Evolutionary conservation across 2,329 filamentous ascomycete species (phyloP).

Genomic region (Dactylellina parvicollis): DNA sequence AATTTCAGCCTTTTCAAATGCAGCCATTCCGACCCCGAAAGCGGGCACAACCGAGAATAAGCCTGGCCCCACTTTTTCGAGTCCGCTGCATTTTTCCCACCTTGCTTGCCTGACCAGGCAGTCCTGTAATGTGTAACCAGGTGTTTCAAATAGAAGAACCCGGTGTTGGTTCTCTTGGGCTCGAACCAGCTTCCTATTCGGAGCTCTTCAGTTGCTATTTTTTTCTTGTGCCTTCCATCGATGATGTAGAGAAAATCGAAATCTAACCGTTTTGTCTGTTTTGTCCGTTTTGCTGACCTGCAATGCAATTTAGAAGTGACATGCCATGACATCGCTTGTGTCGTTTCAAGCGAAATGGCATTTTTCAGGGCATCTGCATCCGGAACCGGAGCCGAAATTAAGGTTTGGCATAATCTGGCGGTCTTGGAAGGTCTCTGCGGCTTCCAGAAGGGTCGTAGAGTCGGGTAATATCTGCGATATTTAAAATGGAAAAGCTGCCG

Average conservation of each 20-base stretch:
- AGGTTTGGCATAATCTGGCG: slow-evolving; percentile 7
- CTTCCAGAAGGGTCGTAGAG: slow-evolving; percentile 38
- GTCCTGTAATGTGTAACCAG: slow-evolving; percentile 27
- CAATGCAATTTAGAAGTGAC: slow-evolving; percentile 10
- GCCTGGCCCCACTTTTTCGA: neutral
- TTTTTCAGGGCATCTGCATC: neutral
- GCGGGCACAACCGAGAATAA: slow-evolving; percentile 16
- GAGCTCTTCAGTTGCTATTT: neutral
- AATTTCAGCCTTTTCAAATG: neutral
- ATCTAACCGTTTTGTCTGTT: slow-evolving; percentile 3
- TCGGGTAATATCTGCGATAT: slow-evolving; percentile 28
- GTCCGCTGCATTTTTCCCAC: neutral
- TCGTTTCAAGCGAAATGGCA: neutral
- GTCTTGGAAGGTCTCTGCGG: slow-evolving; percentile 9
- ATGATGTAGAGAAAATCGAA: neutral
- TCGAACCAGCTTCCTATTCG: slow-evolving; percentile 16
- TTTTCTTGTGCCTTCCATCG: neutral
- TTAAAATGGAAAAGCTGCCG: slow-evolving; percentile 20
- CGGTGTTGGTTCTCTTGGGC: slow-evolving; percentile 19
- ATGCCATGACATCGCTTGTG: slow-evolving; percentile 6
- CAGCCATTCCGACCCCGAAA: slow-evolving; percentile 17
- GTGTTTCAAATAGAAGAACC: slow-evolving; percentile 45
- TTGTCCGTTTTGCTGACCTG: neutral
- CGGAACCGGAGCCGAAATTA: slow-evolving; percentile 23
- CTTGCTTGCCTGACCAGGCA: slow-evolving; percentile 33